Percentiles rank a stretch among this genome's conserved stretches.
These are phyloP conservation scores for Scedosporium boydii DNA, from an alignment of 2,329 filamentous ascomycete genomes.

Conservation along the genomic window DNA sequence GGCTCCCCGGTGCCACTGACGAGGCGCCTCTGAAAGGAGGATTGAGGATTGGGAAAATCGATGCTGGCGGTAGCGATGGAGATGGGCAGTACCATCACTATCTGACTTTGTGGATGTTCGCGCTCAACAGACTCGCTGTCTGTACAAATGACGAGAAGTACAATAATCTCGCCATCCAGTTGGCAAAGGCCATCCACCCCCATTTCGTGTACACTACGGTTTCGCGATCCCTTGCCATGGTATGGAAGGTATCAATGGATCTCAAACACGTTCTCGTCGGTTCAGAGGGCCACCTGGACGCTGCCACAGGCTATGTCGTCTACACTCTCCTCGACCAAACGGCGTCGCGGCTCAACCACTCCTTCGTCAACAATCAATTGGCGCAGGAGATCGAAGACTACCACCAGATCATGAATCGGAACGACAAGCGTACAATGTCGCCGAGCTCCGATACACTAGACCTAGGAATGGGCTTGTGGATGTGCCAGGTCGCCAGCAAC, in stretches of 20 bases:
- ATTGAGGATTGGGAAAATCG: constrained; percentile 46
- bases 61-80: constrained; percentile 36
- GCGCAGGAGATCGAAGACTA: constrained; percentile 43
- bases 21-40: constrained; percentile 42
- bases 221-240: constrained; percentile 24
- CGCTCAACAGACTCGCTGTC: constrained; percentile 41
- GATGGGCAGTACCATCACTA: constrained; percentile 56
- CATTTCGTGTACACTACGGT: constrained; percentile 31
- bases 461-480: constrained; percentile 51
- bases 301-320: constrained; percentile 42
- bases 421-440: constrained; percentile 28
- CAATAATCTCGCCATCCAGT: constrained; percentile 39
- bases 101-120: constrained; percentile 54
- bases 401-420: constrained; percentile 31
- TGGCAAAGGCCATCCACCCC: constrained; percentile 43
- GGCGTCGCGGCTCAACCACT: constrained; percentile 17
- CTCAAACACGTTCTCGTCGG: constrained; percentile 34
- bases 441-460: constrained; percentile 43
- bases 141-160: constrained; percentile 35
- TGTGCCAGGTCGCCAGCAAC: constrained; percentile 37
- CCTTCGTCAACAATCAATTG: constrained; percentile 21
- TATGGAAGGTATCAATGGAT: constrained; percentile 48
- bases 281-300: constrained; percentile 46
- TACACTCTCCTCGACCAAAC: constrained; percentile 37
- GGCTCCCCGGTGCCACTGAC: constrained; percentile 42